Conservation (phyloP, 2,329 filamentous ascomycete genomes). For the Xylariaceae sp. region DNA sequence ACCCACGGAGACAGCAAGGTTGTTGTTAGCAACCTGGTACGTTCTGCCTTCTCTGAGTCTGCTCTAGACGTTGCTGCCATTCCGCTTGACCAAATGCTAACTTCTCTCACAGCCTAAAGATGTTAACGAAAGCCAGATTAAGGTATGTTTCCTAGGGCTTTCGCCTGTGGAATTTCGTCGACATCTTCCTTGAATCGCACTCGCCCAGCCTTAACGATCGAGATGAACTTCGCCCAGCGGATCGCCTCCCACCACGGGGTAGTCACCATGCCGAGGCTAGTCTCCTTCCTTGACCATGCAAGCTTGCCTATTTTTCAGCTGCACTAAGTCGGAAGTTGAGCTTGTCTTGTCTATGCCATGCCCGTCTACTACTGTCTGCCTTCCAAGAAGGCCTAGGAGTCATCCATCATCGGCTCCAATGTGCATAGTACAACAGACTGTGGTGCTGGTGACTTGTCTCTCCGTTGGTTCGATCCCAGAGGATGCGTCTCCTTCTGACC, state of each 20-base stretch:
- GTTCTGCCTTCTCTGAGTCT: conserved; percentile 31
- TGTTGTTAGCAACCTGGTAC: conserved; percentile 96
- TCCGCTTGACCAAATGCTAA: conserved; percentile 19
- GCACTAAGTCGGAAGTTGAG: conserved; percentile 52
- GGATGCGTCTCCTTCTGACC: conserved; percentile 14
- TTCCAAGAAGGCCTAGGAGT: conserved; percentile 48
- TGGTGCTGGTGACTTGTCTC: conserved; percentile 25
- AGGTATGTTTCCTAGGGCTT: conserved; percentile 98
- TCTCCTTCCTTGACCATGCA: conserved; percentile 38
- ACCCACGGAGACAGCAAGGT: conserved; percentile 81
- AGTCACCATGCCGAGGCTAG: conserved; percentile 33
- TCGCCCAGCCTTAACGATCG: conserved; percentile 31
- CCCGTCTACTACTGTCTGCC: conserved; percentile 38
- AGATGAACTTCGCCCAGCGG: conserved; percentile 26
- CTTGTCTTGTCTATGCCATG: conserved; percentile 49
- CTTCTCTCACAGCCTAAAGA: conserved; percentile 69
- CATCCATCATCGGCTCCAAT: conserved; percentile 30
- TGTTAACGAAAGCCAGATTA: conserved; percentile 95
- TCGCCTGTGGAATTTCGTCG: conserved; percentile 67
- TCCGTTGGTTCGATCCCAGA: conserved; percentile 20
- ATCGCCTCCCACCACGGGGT: conserved; percentile 20
- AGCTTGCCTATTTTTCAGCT: conserved; percentile 15
- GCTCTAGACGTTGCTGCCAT: not conserved
- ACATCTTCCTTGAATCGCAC: conserved; percentile 43
- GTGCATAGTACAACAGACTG: conserved; percentile 26